phyloP scores from a whole-genome alignment of 176 grass and related monocot genomes.

The Rhipidocladum racemiflorum region DNA sequence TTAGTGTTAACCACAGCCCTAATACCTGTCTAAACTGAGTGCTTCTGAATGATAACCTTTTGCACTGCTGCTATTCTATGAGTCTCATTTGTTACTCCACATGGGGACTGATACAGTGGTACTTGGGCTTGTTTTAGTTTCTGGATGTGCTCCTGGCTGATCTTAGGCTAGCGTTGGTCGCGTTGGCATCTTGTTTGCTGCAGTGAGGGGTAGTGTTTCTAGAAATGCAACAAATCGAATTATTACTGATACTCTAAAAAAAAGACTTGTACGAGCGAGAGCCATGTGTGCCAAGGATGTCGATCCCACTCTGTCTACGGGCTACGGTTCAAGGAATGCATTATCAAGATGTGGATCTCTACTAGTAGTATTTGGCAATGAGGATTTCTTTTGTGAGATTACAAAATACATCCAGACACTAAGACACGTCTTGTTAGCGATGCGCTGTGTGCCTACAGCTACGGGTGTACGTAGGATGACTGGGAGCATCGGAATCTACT shows the following conservation, averaged over 20 bases:
- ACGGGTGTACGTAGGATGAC: no score
- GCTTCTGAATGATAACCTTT: not conserved
- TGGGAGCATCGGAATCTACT: not conserved
- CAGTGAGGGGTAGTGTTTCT: not conserved
- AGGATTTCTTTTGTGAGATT: no score
- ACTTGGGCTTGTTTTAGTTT: not conserved
- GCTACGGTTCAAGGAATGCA: not conserved
- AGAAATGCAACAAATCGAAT: not conserved
- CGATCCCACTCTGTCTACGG: not conserved
- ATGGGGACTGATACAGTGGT: not conserved
- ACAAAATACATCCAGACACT: not conserved
- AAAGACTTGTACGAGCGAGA: not conserved
- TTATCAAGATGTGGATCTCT: not conserved
- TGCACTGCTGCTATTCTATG: not conserved
- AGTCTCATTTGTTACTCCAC: not conserved
- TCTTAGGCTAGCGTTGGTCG: not conserved
- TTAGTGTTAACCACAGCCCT: not conserved
- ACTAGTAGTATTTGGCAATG: not conserved
- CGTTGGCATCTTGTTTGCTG: not conserved
- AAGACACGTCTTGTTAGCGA: not conserved
- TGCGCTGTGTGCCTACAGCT: not conserved
- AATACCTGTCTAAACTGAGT: not conserved
- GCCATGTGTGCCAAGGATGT: not conserved
- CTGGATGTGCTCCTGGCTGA: not conserved
- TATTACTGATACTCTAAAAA: not conserved